Evolutionary conservation across 164 flowering plant genomes (phyloP), one percentile per base, ranked within the genome.

Genomic region (Platanus orientalis): DNA sequence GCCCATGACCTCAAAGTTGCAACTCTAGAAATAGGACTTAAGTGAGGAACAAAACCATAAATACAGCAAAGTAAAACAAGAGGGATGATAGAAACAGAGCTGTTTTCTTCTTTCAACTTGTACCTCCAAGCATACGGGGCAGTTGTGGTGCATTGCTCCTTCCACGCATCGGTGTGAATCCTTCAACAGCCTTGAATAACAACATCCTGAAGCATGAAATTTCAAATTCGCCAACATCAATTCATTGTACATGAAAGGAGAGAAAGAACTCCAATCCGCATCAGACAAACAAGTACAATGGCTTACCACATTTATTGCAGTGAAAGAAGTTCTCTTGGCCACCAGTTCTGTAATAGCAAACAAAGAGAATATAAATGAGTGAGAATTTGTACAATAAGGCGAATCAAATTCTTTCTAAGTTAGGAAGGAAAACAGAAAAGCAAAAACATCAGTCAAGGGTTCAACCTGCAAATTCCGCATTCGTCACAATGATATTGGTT

Each of bases 41-140:
- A n/a, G n/a, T n/a, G n/a, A n/a, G n/a, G n/a, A n/a, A n/a, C 9
- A 9, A 36, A 36, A 36, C 42, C 4, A n/a, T 10, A 5, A 66
- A 11, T 12, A 36, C 16, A 16, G 32, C 28, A 25, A 44, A 36
- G 26, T 28, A 7, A 52, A 48, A 54, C 13, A 14, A 36, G n/a
- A 25, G 2, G 24, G 20, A 11, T 7, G 27, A 30, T 20, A n/a
- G n/a, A 39, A n/a, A n/a, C n/a, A n/a, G 26, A 39, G 42, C 0
- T 2, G n/a, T 13, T 24, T 32, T 26, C 34, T 54, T 64, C 25
- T 20, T 36, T 49, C 7, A 17, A 36, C 17, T 61, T 45, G 67
- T 79, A 91, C 97, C 96, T 91, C 96, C 60, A 87, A 87, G 77
- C 96, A 91, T 64, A 91, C 79, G 0, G 97, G 93, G 72, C 97